Percentiles rank a stretch among this genome's conserved stretches.
These are phyloP conservation scores for Pleurotus djamor DNA, from an alignment of 768 basidiomycete species.

Conservation along the genomic window DNA sequence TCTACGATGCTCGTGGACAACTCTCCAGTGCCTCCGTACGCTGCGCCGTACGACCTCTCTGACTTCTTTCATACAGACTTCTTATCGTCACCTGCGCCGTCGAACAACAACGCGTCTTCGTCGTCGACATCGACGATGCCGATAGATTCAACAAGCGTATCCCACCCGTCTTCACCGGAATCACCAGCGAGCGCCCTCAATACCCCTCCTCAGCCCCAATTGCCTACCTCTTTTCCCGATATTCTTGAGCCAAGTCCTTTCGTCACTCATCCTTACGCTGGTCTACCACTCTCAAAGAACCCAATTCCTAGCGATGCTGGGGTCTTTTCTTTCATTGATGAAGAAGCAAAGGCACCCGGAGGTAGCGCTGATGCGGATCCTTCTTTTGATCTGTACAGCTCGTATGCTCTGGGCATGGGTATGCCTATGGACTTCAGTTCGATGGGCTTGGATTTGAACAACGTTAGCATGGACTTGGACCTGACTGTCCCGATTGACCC, in stretches of 20 bases:
- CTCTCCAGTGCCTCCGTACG: constrained; percentile 19
- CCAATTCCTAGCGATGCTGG: constrained; percentile 18
- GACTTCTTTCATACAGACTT: constrained; percentile 71
- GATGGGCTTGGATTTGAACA: constrained; percentile 15
- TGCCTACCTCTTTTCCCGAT: constrained; percentile 34
- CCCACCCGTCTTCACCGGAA: constrained; percentile 33
- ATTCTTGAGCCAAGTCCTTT: constrained; percentile 24
- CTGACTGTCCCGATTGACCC: neutral
- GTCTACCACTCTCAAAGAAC: constrained; percentile 44
- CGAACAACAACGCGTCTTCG: constrained; percentile 25
- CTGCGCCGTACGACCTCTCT: constrained; percentile 38
- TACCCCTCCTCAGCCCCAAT: constrained; percentile 42
- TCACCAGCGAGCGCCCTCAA: constrained; percentile 39
- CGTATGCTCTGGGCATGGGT: constrained; percentile 11
- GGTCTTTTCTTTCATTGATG: constrained; percentile 11
- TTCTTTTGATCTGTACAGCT: constrained; percentile 4
- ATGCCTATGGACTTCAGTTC: constrained; percentile 23
- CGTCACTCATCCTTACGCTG: constrained; percentile 31
- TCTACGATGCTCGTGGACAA: constrained; percentile 51
- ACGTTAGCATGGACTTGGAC: constrained; percentile 9
- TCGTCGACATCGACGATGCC: constrained; percentile 23
- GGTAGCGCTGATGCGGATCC: neutral
- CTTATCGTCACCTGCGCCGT: constrained; percentile 27
- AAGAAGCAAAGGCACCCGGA: constrained; percentile 12
- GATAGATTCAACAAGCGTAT: constrained; percentile 13